Percentiles rank a stretch among this genome's conserved stretches.
Conservation (phyloP, 306 rosid genomes). For the Vigna trinervia region DNA sequence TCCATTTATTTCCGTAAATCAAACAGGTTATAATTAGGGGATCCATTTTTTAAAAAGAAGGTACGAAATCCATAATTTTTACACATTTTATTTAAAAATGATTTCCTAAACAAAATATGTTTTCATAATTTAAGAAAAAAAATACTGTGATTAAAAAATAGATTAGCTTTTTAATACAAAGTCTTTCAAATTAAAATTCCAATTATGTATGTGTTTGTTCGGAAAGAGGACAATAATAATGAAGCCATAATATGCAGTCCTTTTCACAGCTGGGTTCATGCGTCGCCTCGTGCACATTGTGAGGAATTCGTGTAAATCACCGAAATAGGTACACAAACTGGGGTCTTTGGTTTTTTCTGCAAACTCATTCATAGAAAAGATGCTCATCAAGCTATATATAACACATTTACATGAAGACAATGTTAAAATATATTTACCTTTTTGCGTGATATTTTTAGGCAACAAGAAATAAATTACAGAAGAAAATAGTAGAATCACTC, state of each 20-base stretch:
- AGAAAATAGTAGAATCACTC: no score
- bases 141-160: neutral
- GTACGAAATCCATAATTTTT: neutral
- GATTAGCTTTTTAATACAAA: neutral
- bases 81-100: neutral
- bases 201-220: neutral
- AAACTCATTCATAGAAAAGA: neutral
- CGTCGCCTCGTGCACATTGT: conserved; percentile 45
- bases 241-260: conserved; percentile 38
- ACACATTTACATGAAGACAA: neutral
- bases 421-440: neutral
- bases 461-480: no score
- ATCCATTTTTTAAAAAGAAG: neutral
- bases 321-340: conserved; percentile 29
- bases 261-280: conserved; percentile 55
- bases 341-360: conserved; percentile 33
- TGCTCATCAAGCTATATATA: neutral
- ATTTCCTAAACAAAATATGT: neutral
- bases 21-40: neutral
- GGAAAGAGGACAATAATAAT: conserved; percentile 40
- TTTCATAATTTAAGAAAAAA: neutral
- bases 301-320: conserved; percentile 39
- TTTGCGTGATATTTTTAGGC: neutral
- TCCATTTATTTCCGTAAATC: neutral
- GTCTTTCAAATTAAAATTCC: neutral